A percentile compares a stretch with the other conserved stretches of the same genome.
phyloP scores from a whole-genome alignment of 345 rosid genomes.

The Psidium friedrichsthalianum region DNA sequence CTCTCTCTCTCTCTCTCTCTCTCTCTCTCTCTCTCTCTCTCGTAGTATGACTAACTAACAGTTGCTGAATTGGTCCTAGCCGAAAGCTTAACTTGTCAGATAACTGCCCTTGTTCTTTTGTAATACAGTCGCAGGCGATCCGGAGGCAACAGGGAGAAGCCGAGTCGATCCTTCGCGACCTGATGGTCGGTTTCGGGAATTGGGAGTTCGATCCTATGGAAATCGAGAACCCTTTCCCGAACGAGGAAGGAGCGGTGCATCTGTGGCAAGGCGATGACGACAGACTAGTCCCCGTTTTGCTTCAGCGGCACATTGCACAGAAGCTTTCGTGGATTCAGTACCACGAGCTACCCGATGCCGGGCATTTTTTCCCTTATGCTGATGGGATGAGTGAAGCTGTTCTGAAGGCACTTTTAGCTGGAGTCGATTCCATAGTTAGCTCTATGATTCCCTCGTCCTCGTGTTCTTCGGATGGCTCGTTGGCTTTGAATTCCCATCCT shows the following conservation, averaged over 20 bases:
- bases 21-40: too few relatives aligned
- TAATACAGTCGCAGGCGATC: slow-evolving; percentile 8
- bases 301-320: slow-evolving; percentile 30
- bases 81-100: neutral
- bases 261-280: slow-evolving; percentile 77
- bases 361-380: slow-evolving; percentile 30
- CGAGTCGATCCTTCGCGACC: slow-evolving; percentile 48
- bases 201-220: slow-evolving; percentile 77
- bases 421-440: neutral
- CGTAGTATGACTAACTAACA: neutral
- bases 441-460: neutral
- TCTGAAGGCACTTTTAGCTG: slow-evolving; percentile 24
- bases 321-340: slow-evolving; percentile 46
- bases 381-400: slow-evolving; percentile 47
- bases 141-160: slow-evolving; percentile 42
- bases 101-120: neutral
- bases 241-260: slow-evolving; percentile 41
- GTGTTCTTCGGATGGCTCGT: neutral
- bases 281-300: slow-evolving; percentile 24
- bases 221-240: slow-evolving; percentile 42
- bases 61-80: neutral
- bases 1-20: too few relatives aligned
- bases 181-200: slow-evolving; percentile 49
- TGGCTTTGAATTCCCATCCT: neutral
- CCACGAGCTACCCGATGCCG: slow-evolving; percentile 45